phyloP scores from a whole-genome alignment of 2,329 filamentous ascomycete species.

The Lasiodiplodia citricola region DNA sequence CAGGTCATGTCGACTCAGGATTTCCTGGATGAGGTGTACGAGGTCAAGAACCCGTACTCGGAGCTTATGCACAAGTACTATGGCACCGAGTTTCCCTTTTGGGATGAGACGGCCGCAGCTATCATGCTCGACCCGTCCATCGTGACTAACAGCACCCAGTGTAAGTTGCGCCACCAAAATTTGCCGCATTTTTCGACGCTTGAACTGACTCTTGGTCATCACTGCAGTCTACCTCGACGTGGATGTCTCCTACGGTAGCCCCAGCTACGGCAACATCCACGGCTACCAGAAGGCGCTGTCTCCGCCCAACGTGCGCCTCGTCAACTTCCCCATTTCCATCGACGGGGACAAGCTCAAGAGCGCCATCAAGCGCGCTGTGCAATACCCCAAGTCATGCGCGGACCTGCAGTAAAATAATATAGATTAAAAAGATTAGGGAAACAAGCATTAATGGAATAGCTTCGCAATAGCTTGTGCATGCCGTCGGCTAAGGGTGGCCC shows the following conservation, averaged over 20 bases:
- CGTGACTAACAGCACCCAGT: slow-evolving; percentile 45
- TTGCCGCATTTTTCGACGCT: too few relatives aligned
- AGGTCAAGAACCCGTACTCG: slow-evolving; percentile 47
- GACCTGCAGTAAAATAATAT: slow-evolving; percentile 1
- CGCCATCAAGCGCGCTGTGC: slow-evolving; percentile 46
- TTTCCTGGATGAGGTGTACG: slow-evolving; percentile 46
- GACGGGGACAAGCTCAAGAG: slow-evolving; percentile 43
- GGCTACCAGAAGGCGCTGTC: slow-evolving; percentile 49
- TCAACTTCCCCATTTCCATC: slow-evolving; percentile 49
- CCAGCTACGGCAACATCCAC: slow-evolving; percentile 51
- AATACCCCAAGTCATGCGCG: slow-evolving; percentile 33
- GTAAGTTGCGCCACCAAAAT: slow-evolving; percentile 29
- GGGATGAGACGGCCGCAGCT: slow-evolving; percentile 54
- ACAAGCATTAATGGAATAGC: neutral
- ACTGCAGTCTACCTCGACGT: slow-evolving; percentile 49
- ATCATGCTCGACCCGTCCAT: slow-evolving; percentile 48
- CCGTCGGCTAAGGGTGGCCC: neutral
- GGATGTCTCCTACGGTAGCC: slow-evolving; percentile 48
- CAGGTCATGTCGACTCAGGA: slow-evolving; percentile 49
- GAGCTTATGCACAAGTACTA: slow-evolving; percentile 47
- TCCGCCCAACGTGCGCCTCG: slow-evolving; percentile 44
- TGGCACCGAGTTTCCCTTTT: slow-evolving; percentile 49
- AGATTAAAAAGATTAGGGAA: neutral
- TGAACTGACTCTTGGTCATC: neutral
- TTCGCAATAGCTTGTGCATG: neutral